A percentile compares a stretch with the other conserved stretches of the same genome.
Conservation (phyloP, 257 asterid species). For the Haberlea rhodopensis region DNA sequence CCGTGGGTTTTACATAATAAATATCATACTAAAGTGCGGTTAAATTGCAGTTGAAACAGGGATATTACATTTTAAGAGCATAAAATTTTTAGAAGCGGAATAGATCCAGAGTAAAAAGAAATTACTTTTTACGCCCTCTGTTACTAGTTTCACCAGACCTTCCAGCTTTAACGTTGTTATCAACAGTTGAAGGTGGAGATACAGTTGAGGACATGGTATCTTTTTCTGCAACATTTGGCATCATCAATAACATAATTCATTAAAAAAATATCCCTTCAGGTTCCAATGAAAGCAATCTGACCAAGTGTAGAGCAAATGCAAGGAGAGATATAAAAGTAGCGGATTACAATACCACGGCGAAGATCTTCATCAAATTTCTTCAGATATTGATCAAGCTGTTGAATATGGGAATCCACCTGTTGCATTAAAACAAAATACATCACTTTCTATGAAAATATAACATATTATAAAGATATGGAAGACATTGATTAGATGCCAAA, state of each 20-base stretch:
- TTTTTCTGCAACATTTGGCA: slow-evolving; percentile 53
- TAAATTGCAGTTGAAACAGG: background rate
- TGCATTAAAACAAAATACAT: slow-evolving; percentile 21
- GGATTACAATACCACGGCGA: slow-evolving; percentile 55
- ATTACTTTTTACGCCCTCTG: slow-evolving; percentile 93
- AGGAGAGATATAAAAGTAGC: slow-evolving; percentile 15
- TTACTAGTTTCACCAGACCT: slow-evolving; percentile 73
- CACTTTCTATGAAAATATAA: slow-evolving; percentile 2
- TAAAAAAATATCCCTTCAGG: slow-evolving; percentile 11
- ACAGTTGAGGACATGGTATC: slow-evolving; percentile 55
- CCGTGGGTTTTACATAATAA: background rate
- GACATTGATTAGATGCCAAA: slow-evolving; percentile 2
- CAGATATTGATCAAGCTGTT: slow-evolving; percentile 90
- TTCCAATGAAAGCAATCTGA: background rate
- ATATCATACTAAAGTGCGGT: background rate
- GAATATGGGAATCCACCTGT: slow-evolving; percentile 90
- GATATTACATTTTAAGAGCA: background rate
- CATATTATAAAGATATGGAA: background rate
- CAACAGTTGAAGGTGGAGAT: slow-evolving; percentile 47
- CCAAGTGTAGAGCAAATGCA: slow-evolving; percentile 5
- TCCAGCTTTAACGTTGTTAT: slow-evolving; percentile 68
- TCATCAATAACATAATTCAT: slow-evolving; percentile 18
- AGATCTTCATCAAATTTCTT: slow-evolving; percentile 87
- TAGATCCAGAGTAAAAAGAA: slow-evolving; percentile 13
- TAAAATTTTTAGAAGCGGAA: slow-evolving; percentile 12